phyloP scores from a whole-genome alignment of 1,284 basidiomycete genomes.

The Cryptococcus sp. region DNA sequence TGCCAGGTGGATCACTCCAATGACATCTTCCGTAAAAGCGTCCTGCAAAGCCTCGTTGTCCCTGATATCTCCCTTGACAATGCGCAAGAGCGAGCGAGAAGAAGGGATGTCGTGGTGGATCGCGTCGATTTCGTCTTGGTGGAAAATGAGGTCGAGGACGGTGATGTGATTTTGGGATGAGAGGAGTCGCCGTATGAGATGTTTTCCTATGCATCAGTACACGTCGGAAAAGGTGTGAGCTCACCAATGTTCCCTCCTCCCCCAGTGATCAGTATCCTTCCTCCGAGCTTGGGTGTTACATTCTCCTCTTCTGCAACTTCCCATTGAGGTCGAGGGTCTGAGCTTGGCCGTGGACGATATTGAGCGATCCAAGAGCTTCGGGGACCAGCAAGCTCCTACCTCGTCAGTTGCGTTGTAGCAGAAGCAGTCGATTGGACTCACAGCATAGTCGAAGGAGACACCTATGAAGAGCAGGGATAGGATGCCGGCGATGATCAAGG shows the following conservation, averaged over 20 bases:
- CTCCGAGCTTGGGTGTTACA: neutral
- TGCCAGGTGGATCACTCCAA: constrained; percentile 33
- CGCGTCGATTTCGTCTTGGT: constrained; percentile 17
- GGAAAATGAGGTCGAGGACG: constrained; percentile 24
- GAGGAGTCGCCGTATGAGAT: constrained; percentile 16
- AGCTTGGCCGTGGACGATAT: too few species aligned
- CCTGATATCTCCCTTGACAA: constrained; percentile 25
- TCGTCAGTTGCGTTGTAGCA: too few species aligned
- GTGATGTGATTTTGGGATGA: constrained; percentile 14
- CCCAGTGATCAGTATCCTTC: constrained; percentile 13
- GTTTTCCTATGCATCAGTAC: constrained; percentile 18
- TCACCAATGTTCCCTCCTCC: constrained; percentile 18
- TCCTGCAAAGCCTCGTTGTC: constrained; percentile 9
- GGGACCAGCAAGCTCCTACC: too few species aligned
- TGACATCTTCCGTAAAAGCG: constrained; percentile 17
- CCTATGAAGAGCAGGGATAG: too few species aligned
- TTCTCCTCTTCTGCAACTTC: too few species aligned
- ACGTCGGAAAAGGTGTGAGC: neutral
- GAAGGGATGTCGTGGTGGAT: constrained; percentile 9
- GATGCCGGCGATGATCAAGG: too few species aligned
- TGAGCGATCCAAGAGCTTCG: too few species aligned
- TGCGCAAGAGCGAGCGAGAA: constrained; percentile 8
- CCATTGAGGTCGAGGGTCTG: too few species aligned
- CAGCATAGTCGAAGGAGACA: too few species aligned
- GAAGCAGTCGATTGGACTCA: too few species aligned